Base-by-base conservation (phyloP, 768 basidiomycete genomes). In the Sarcomyxa edulis region DNA sequence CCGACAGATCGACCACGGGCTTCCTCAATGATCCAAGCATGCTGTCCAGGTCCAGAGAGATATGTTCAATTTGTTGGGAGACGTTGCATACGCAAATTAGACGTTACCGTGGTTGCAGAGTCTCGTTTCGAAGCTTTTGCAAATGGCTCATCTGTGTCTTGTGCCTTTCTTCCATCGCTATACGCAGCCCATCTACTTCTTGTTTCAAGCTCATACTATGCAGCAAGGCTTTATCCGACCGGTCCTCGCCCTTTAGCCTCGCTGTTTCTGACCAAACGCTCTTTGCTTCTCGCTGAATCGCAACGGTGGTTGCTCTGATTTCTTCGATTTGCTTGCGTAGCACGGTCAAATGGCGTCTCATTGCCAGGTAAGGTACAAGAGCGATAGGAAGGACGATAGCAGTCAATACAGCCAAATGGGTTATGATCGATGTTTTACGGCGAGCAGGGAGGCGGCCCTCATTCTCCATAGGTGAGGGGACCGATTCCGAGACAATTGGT, bases 1-100 rank as follows among this genome's bases (percentile, higher is more conserved):
- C 71, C 7, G 82, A 83, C 12, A 84, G 53, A 48, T 83, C 76
- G 14, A 76, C 83, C 6, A 85, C 60, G 1, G 79, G 78, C 27
- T 53, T 62, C 40, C 69, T 70, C 20, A 74, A 50, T 19, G 58
- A 57, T 18, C 55, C 59, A 34, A 79, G 46, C 2, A 54, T 49
- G 21, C 54, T 50, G 10, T 51, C 40, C 38, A 70, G 62, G 2
- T 47, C 43, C 31, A 59, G 61, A 40, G 36, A 27, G 39, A n/a
- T 12, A 41, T 35, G 24, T 35, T 36, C 38, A 32, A 11, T 34
- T 31, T 31, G n/a, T n/a, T n/a, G n/a, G n/a, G 9, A 28, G n/a
- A 28, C n/a, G n/a, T 6, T 15, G 19, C 26, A 12, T 19, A 21
- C 3, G 12, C n/a, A n/a, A n/a, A 16, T 14, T 19, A 28, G 24